A percentile compares a stretch with the other conserved stretches of the same genome.
These are phyloP conservation scores for Phalaenopsis aphrodite DNA, from an alignment of 106 monocot genomes.

Conservation along the genomic window DNA sequence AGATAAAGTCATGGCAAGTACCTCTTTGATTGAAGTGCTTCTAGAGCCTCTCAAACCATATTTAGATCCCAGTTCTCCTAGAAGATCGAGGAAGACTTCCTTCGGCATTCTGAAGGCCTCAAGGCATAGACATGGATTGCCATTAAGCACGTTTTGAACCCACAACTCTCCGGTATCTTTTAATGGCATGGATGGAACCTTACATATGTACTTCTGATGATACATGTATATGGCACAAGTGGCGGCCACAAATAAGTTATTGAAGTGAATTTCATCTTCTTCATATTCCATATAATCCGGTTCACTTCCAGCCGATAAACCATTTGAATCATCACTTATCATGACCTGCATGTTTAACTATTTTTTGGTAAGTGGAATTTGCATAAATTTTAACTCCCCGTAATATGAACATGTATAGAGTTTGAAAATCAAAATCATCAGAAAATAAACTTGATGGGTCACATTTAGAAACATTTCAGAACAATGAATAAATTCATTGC, in stretches of 20 bases:
- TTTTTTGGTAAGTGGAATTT: not conserved
- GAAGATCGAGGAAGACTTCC: conserved; percentile 2
- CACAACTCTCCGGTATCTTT: conserved; percentile 6
- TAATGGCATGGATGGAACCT: conserved; percentile 1
- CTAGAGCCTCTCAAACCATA: conserved; percentile 4
- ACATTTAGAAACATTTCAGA: too few relatives aligned
- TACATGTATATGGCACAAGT: conserved; percentile 8
- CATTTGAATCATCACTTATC: conserved; percentile 1
- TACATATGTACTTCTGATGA: conserved; percentile 4
- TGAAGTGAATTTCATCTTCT: conserved; percentile 8
- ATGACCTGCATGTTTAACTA: not conserved
- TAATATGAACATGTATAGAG: too few relatives aligned
- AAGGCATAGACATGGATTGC: not conserved
- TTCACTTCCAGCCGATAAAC: not conserved
- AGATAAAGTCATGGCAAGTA: conserved; percentile 1
- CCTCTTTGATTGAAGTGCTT: not conserved
- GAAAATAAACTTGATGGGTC: too few relatives aligned
- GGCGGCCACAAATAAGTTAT: conserved; percentile 6
- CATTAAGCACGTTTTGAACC: not conserved
- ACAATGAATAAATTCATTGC: too few relatives aligned
- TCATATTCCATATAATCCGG: not conserved
- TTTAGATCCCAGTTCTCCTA: not conserved
- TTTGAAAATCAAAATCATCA: too few relatives aligned
- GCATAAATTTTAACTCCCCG: too few relatives aligned
- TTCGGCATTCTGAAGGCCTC: conserved; percentile 8